Evolutionary conservation across 1,284 basidiomycete genomes (phyloP).

Genomic region (Ceratobasidium sp.): DNA sequence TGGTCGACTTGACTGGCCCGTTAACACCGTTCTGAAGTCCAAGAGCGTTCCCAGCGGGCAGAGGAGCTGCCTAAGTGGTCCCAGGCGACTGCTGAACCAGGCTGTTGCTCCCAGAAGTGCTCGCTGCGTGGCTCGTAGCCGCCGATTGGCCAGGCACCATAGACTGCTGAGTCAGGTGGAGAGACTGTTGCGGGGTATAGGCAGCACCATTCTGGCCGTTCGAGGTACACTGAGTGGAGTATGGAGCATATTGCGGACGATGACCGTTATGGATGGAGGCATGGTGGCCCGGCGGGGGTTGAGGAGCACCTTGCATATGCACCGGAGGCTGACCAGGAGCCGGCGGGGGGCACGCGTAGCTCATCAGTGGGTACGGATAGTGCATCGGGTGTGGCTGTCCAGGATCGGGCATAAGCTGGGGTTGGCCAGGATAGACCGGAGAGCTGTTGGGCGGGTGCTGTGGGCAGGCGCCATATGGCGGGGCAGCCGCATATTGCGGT

Average conservation of each 20-base stretch:
- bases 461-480: conserved; percentile 39
- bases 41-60: conserved; percentile 33
- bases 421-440: conserved; percentile 36
- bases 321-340: conserved; percentile 35
- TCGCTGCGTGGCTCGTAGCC: conserved; percentile 32
- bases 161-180: conserved; percentile 18
- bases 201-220: conserved; percentile 15
- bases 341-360: conserved; percentile 31
- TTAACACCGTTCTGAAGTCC: conserved; percentile 33
- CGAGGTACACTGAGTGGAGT: conserved; percentile 21
- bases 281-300: conserved; percentile 25
- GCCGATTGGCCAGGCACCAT: conserved; percentile 37
- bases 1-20: conserved; percentile 23
- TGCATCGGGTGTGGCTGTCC: conserved; percentile 34
- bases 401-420: conserved; percentile 33
- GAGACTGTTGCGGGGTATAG: conserved; percentile 27
- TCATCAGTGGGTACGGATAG: conserved; percentile 28
- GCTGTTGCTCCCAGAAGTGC: conserved; percentile 43
- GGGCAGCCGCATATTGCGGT: conserved; percentile 28
- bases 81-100: conserved; percentile 37
- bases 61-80: conserved; percentile 11
- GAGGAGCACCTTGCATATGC: conserved; percentile 33
- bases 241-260: conserved; percentile 37
- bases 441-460: conserved; percentile 39
- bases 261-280: conserved; percentile 34